Conservation (phyloP, 2,329 filamentous ascomycete species). For the Emydomyces testavorans region DNA sequence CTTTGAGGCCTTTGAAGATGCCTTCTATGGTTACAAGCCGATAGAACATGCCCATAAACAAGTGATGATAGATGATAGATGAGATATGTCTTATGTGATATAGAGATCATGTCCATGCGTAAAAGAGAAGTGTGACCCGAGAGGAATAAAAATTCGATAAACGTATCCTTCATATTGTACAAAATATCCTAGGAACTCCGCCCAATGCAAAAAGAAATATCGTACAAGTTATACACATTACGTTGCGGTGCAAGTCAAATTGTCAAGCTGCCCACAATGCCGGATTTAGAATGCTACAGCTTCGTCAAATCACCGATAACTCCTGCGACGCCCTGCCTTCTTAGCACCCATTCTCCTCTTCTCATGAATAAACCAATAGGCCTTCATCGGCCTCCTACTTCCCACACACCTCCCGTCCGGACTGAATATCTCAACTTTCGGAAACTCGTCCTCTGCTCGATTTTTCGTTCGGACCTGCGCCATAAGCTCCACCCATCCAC, state of each 20-base stretch:
- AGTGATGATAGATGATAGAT: neutral
- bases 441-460: slow-evolving; percentile 37
- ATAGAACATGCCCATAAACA: neutral
- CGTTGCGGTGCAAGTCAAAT: too few relatives aligned
- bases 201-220: slow-evolving; percentile 9
- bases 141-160: too few relatives aligned
- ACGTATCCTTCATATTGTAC: neutral
- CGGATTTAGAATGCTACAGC: neutral
- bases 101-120: neutral
- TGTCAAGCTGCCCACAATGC: too few relatives aligned
- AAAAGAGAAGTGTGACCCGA: neutral
- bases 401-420: slow-evolving; percentile 50
- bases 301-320: slow-evolving; percentile 11
- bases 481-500: slow-evolving; percentile 83
- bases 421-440: slow-evolving; percentile 70
- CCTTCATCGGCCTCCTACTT: slow-evolving; percentile 14
- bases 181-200: slow-evolving; percentile 1
- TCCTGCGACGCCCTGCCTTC: slow-evolving; percentile 23
- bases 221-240: neutral
- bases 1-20: neutral
- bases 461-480: slow-evolving; percentile 60
- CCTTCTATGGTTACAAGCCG: neutral
- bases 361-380: slow-evolving; percentile 9
- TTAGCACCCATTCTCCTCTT: slow-evolving; percentile 23
- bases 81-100: too few relatives aligned